Conservation (phyloP, 768 basidiomycete species). For the Psilocybe tampanensis region DNA sequence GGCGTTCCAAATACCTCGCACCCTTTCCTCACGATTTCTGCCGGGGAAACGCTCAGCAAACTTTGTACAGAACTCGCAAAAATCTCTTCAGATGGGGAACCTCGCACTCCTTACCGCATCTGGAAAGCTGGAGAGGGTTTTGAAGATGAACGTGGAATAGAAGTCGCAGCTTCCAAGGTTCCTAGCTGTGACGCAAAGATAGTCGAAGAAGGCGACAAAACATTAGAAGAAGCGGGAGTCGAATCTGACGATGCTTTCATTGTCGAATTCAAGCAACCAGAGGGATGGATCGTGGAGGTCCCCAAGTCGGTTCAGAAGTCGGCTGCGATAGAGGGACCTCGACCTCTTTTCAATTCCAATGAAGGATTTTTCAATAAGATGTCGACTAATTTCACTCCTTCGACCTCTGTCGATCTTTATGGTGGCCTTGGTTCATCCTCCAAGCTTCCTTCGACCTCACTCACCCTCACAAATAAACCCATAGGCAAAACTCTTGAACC, state of each 20-base stretch:
- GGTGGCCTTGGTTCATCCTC: constrained; percentile 22
- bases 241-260: constrained; percentile 70
- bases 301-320: constrained; percentile 20
- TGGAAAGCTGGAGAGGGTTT: constrained; percentile 59
- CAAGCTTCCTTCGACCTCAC: constrained; percentile 32
- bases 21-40: constrained; percentile 48
- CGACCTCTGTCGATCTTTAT: constrained; percentile 20
- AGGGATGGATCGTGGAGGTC: constrained; percentile 58
- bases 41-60: constrained; percentile 48
- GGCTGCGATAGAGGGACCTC: constrained; percentile 29
- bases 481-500: constrained; percentile 51
- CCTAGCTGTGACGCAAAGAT: constrained; percentile 37
- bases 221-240: constrained; percentile 60
- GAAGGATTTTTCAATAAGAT: constrained; percentile 60
- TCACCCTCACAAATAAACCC: constrained; percentile 28
- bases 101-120: constrained; percentile 50
- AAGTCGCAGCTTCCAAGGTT: constrained; percentile 36
- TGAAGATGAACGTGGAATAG: constrained; percentile 34
- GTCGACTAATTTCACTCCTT: constrained; percentile 22
- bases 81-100: constrained; percentile 32
- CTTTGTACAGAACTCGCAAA: constrained; percentile 44
- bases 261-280: constrained; percentile 69
- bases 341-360: constrained; percentile 56
- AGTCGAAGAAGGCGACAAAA: constrained; percentile 46
- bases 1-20: constrained; percentile 29